Percentiles rank a stretch among this genome's conserved stretches.
Conservation (phyloP, 2,329 filamentous ascomycete species). For the Parafenestella ontariensis region DNA sequence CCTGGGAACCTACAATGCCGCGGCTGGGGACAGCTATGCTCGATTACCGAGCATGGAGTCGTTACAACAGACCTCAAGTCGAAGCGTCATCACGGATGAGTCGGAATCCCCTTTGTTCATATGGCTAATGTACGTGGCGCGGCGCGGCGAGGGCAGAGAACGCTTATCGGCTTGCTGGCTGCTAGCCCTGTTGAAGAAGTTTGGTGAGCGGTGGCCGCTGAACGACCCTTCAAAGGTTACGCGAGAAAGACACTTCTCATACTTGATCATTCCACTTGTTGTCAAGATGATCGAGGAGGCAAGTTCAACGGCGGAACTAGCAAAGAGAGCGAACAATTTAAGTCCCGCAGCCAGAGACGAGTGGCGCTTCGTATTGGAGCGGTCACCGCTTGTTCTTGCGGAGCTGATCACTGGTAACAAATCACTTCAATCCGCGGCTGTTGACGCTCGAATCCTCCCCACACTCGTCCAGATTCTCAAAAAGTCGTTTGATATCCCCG, state of each 20-base stretch:
- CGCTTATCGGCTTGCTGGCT: slow-evolving; percentile 54
- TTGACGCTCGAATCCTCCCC: slow-evolving; percentile 71
- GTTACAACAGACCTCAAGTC: slow-evolving; percentile 34
- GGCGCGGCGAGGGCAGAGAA: slow-evolving; percentile 50
- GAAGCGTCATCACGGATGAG: slow-evolving; percentile 48
- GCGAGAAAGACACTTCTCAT: slow-evolving; percentile 52
- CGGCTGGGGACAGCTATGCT: slow-evolving; percentile 36
- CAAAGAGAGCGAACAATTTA: slow-evolving; percentile 27
- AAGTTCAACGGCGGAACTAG: slow-evolving; percentile 30
- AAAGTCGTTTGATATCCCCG: slow-evolving; percentile 67
- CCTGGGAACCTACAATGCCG: slow-evolving; percentile 44
- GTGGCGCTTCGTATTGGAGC: slow-evolving; percentile 46
- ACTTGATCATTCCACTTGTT: slow-evolving; percentile 56
- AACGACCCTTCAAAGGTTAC: slow-evolving; percentile 48
- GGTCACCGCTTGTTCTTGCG: slow-evolving; percentile 77
- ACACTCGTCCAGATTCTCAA: slow-evolving; percentile 70
- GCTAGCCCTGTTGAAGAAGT: slow-evolving; percentile 45
- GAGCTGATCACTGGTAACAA: slow-evolving; percentile 80
- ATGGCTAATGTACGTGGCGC: slow-evolving; percentile 56
- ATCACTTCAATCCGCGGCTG: slow-evolving; percentile 80
- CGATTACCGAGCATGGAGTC: slow-evolving; percentile 44
- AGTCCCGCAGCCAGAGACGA: slow-evolving; percentile 57
- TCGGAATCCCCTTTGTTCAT: slow-evolving; percentile 56
- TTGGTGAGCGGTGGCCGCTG: slow-evolving; percentile 45
- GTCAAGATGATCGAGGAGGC: slow-evolving; percentile 56